These are phyloP conservation scores for Saturnispora quitensis DNA, from an alignment of 805 yeast species.

Conservation along the genomic window DNA sequence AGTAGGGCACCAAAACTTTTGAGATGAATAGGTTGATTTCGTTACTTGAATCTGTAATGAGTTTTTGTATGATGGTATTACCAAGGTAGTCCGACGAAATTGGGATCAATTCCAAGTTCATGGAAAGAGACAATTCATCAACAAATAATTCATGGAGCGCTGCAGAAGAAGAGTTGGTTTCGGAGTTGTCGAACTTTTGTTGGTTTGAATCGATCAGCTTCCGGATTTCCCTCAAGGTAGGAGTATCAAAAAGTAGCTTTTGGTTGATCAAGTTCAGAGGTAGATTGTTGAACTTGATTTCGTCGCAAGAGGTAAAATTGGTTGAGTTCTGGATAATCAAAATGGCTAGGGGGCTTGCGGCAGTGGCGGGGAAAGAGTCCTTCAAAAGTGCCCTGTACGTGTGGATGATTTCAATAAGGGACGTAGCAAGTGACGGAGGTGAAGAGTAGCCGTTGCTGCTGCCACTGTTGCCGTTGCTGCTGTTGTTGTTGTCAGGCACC, in stretches of 20 bases:
- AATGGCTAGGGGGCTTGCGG: not conserved
- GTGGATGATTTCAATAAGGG: not conserved
- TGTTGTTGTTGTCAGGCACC: not conserved
- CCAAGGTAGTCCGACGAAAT: constrained; percentile 89
- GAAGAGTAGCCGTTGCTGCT: not conserved
- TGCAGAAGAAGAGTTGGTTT: constrained; percentile 29
- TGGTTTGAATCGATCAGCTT: constrained; percentile 7
- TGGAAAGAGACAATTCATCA: constrained; percentile 73
- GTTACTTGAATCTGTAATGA: constrained; percentile 64
- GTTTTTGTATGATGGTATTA: constrained; percentile 88
- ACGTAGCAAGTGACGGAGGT: not conserved
- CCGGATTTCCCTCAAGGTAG: not conserved
- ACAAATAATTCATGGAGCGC: constrained; percentile 49
- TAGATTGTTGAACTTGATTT: not conserved
- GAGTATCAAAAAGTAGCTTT: not conserved
- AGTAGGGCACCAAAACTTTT: constrained; percentile 62
- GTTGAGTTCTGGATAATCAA: not conserved
- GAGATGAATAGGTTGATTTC: constrained; percentile 74
- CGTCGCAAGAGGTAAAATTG: not conserved
- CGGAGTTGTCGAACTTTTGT: constrained; percentile 18
- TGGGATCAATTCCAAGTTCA: constrained; percentile 85
- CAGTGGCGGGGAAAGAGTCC: not conserved
- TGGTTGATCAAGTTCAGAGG: not conserved
- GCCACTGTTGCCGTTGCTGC: not conserved
- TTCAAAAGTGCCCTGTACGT: not conserved